phyloP scores from a whole-genome alignment of 768 basidiomycete genomes.

The Ephemerocybe angulata region DNA sequence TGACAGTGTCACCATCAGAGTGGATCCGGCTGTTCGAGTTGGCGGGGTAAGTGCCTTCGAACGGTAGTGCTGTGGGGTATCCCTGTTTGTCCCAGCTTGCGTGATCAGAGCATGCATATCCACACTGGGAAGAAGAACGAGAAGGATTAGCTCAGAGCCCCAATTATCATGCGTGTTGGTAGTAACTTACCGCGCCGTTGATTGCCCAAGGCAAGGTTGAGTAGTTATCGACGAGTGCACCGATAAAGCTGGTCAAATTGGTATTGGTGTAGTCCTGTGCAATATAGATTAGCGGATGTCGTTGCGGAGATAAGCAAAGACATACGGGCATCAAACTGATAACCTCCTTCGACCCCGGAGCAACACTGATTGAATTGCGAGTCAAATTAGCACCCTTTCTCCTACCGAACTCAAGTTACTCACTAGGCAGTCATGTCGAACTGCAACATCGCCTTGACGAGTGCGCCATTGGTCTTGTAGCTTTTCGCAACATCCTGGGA shows the following conservation, averaged over 20 bases:
- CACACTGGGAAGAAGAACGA: slow-evolving; percentile 19
- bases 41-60: slow-evolving; percentile 24
- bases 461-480: slow-evolving; percentile 39
- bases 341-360: slow-evolving; percentile 36
- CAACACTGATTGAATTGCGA: slow-evolving; percentile 38
- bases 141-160: neutral
- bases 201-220: slow-evolving; percentile 38
- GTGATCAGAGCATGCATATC: slow-evolving; percentile 30
- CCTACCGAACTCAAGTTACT: slow-evolving; percentile 4
- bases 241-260: slow-evolving; percentile 40
- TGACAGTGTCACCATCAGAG: slow-evolving; percentile 29
- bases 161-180: too few species aligned
- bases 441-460: slow-evolving; percentile 44
- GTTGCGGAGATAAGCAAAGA: neutral
- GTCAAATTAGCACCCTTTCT: neutral
- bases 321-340: slow-evolving; percentile 33
- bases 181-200: slow-evolving; percentile 22
- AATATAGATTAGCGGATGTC: neutral
- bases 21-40: slow-evolving; percentile 25
- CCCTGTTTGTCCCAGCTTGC: slow-evolving; percentile 40
- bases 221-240: slow-evolving; percentile 39
- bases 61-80: slow-evolving; percentile 40
- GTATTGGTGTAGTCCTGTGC: slow-evolving; percentile 27
- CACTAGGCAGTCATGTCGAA: slow-evolving; percentile 44
- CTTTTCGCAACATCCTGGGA: slow-evolving; percentile 48